phyloP scores from a whole-genome alignment of 441 rosid species.

The Euphorbia celastroides region DNA sequence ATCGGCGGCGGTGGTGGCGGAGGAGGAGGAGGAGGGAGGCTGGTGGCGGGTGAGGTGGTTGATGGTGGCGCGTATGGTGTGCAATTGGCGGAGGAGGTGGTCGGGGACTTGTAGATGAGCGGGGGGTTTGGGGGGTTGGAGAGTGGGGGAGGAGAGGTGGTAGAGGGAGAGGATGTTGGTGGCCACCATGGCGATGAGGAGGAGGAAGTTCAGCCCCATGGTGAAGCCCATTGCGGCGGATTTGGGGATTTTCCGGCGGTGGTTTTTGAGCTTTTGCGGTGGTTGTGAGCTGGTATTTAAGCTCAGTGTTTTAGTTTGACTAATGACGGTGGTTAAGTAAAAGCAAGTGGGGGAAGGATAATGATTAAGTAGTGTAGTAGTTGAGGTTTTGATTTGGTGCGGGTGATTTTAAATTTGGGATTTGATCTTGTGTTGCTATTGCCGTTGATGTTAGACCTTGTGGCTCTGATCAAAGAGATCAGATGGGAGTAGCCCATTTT shows the following conservation, averaged over 20 bases:
- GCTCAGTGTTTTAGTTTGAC: conserved; percentile 2
- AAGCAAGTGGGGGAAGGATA: not conserved
- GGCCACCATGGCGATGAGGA: conserved; percentile 90
- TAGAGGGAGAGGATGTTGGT: conserved; percentile 90
- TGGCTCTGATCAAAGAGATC: not conserved
- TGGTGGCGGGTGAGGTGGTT: conserved; percentile 79
- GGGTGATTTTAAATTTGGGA: not conserved
- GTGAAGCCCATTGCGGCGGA: conserved; percentile 49
- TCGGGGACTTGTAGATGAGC: conserved; percentile 55
- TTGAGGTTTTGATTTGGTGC: not conserved
- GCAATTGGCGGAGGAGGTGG: conserved; percentile 71
- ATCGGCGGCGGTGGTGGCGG: conserved; percentile 18
- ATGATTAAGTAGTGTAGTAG: not conserved
- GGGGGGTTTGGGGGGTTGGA: conserved; percentile 50
- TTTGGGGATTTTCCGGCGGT: not conserved
- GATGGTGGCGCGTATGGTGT: conserved; percentile 85
- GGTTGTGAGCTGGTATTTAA: not conserved
- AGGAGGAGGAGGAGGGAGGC: conserved; percentile 30
- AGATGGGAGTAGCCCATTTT: not conserved
- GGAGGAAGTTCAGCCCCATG: conserved; percentile 77
- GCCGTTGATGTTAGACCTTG: not conserved
- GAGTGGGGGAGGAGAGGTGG: conserved; percentile 76
- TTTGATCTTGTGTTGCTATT: not conserved
- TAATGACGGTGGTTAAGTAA: not conserved
- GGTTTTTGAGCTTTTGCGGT: not conserved